phyloP scores from a whole-genome alignment of 2,329 filamentous ascomycete species.

The Paecilomyces sp. region DNA sequence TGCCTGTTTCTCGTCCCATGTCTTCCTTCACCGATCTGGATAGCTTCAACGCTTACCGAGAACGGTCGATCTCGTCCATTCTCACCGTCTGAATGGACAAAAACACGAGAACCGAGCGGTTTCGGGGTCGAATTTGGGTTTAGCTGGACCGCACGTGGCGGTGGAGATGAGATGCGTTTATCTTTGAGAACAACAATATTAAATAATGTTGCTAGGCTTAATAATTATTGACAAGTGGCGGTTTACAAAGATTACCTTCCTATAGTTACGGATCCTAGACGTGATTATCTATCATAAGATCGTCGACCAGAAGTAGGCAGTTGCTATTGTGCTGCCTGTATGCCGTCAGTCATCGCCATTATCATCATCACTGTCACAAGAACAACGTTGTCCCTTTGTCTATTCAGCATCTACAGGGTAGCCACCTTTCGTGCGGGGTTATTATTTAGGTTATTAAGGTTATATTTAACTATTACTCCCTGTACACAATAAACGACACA shows the following conservation, averaged over 20 bases:
- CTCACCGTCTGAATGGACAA: neutral
- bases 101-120: neutral
- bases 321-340: too few species aligned
- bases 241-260: neutral
- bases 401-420: too few species aligned
- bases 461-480: neutral
- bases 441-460: neutral
- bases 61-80: neutral
- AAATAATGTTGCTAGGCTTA: too few species aligned
- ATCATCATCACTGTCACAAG: too few species aligned
- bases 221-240: neutral
- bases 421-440: too few species aligned
- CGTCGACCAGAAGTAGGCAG: neutral
- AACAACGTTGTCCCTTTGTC: too few species aligned
- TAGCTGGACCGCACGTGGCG: neutral
- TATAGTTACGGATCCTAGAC: neutral
- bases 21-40: neutral
- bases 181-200: neutral
- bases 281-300: neutral
- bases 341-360: too few species aligned
- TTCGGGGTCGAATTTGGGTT: neutral
- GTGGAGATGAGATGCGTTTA: neutral
- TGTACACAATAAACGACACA: neutral
- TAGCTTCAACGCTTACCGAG: neutral
- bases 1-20: neutral